These are phyloP conservation scores for Botrytis aclada DNA, from an alignment of 2,329 filamentous ascomycete species.

Conservation along the genomic window DNA sequence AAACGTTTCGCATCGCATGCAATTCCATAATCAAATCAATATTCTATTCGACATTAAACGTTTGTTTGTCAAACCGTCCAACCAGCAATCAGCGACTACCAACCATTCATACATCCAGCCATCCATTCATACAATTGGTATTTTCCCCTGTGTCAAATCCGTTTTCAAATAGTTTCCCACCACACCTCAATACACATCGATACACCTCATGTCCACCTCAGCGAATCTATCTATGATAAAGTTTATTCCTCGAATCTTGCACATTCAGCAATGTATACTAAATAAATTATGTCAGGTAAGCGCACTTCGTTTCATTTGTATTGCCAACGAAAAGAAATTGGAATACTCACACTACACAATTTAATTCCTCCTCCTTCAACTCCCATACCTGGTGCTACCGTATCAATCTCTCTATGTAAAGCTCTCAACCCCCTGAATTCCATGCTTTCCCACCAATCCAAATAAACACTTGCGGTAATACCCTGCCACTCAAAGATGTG, in stretches of 20 bases:
- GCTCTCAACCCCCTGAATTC: slow-evolving; percentile 34
- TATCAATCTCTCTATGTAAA: slow-evolving; percentile 34
- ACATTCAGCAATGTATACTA: slow-evolving; percentile 9
- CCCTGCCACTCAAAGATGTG: slow-evolving; percentile 28
- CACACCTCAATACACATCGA: background rate
- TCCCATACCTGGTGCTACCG: slow-evolving; percentile 28
- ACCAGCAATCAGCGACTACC: background rate
- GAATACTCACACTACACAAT: slow-evolving; percentile 26
- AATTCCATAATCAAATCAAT: background rate
- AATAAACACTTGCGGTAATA: slow-evolving; percentile 27
- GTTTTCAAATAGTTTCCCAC: background rate
- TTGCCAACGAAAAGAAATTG: background rate
- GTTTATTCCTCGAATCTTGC: slow-evolving; percentile 3
- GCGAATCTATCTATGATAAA: background rate
- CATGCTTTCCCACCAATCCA: slow-evolving; percentile 36
- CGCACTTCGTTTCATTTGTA: background rate
- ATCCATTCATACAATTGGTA: no score
- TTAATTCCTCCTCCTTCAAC: slow-evolving; percentile 27
- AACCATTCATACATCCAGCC: background rate
- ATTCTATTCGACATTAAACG: background rate
- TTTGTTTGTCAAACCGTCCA: background rate
- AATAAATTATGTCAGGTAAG: background rate
- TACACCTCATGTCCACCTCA: background rate
- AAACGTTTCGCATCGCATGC: background rate
- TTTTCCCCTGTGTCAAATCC: background rate